These are phyloP conservation scores for Xylaria hypoxylon DNA, from an alignment of 2,329 filamentous ascomycete species.

Conservation along the genomic window DNA sequence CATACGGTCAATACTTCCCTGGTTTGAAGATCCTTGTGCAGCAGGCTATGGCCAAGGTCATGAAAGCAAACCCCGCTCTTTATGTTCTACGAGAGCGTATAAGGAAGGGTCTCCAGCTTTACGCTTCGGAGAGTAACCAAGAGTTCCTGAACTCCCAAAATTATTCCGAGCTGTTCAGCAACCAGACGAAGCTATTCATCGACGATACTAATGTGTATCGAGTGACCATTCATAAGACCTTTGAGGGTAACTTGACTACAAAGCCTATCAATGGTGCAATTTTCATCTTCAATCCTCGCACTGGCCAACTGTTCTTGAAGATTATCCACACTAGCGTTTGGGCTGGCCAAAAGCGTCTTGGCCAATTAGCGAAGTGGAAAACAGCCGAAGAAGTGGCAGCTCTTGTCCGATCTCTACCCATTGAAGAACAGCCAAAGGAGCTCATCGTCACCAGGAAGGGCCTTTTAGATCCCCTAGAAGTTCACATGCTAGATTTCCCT, in stretches of 20 bases:
- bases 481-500: slow-evolving; percentile 96
- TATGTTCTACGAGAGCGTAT: slow-evolving; percentile 98
- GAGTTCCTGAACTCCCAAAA: slow-evolving; percentile 99
- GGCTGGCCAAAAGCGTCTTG: slow-evolving; percentile 98
- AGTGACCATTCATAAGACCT: slow-evolving; percentile 99
- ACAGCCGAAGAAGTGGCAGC: slow-evolving; percentile 99
- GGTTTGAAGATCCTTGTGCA: slow-evolving; percentile 95
- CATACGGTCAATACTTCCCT: slow-evolving; percentile 98
- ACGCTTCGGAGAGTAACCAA: slow-evolving; percentile 98
- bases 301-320: slow-evolving; percentile 96
- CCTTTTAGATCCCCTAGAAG: slow-evolving; percentile 94
- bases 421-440: slow-evolving; percentile 98
- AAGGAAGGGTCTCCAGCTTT: slow-evolving; percentile 95
- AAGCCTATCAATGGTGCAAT: slow-evolving; percentile 99
- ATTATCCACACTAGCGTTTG: slow-evolving; percentile 99
- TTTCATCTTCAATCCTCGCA: slow-evolving; percentile 99
- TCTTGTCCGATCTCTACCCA: slow-evolving; percentile 91
- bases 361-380: slow-evolving; percentile 99
- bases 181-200: slow-evolving; percentile 98
- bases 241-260: slow-evolving; percentile 97
- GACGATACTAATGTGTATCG: slow-evolving; percentile 99
- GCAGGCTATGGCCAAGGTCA: slow-evolving; percentile 99
- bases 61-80: slow-evolving; percentile 98
- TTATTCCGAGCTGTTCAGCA: slow-evolving; percentile 98
- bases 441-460: slow-evolving; percentile 98